phyloP scores from a whole-genome alignment of 192 early-diverging fungal genomes.

The Backusella psychrophila region DNA sequence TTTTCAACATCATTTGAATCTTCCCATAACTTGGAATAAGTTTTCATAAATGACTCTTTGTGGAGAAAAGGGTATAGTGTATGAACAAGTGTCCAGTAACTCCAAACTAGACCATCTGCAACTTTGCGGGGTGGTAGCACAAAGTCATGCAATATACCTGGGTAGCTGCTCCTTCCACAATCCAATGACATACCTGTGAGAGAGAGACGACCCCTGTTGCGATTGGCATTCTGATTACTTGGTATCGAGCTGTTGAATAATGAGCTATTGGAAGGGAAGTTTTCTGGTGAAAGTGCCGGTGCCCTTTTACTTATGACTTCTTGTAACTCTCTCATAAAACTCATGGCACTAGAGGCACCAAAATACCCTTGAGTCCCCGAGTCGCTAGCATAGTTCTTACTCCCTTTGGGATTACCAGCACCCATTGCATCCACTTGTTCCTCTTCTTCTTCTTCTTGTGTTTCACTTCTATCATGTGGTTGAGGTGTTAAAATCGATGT shows the following conservation, averaged over 20 bases:
- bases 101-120: conserved; percentile 5
- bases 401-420: conserved; percentile 7
- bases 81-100: conserved; percentile 16
- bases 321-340: conserved; percentile 8
- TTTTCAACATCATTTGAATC: conserved; percentile 7
- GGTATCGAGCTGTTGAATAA: neutral
- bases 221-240: neutral
- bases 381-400: neutral
- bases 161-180: neutral
- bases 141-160: neutral
- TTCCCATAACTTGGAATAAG: conserved; percentile 16
- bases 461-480: neutral
- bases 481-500: neutral
- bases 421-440: conserved; percentile 12
- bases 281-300: neutral
- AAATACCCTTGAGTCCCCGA: neutral
- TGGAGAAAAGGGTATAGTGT: conserved; percentile 22
- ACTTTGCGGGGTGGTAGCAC: conserved; percentile 10
- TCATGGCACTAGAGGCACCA: conserved; percentile 15
- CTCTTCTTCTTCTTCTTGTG: neutral
- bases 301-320: conserved; percentile 11
- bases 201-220: neutral
- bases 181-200: neutral
- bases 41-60: conserved; percentile 17
- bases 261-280: neutral